A percentile compares a stretch with the other conserved stretches of the same genome.
Evolutionary conservation across 2,329 filamentous ascomycete species (phyloP).

Genomic region (Exutisphaerella laricina): DNA sequence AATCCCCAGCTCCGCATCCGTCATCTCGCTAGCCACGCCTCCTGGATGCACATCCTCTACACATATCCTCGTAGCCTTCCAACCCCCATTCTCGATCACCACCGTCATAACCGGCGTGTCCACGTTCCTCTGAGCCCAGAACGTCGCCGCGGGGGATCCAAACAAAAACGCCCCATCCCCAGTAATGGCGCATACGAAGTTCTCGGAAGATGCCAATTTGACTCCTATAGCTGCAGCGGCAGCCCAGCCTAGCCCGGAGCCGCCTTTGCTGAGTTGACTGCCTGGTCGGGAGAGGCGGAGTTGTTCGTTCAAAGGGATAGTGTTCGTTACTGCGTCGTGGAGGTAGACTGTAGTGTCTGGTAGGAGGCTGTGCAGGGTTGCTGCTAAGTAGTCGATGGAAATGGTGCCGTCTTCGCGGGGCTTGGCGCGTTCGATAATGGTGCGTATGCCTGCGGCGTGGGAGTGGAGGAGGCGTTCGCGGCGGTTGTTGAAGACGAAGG

Average conservation of each 20-base stretch:
- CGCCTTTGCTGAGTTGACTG: conserved; percentile 17
- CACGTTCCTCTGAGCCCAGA: conserved; percentile 11
- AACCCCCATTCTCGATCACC: conserved; percentile 22
- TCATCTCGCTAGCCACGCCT: conserved; percentile 12
- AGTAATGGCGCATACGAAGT: conserved; percentile 11
- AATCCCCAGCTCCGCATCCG: conserved; percentile 13
- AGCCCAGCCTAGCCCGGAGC: conserved; percentile 20
- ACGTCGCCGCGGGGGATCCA: conserved; percentile 10
- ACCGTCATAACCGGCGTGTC: conserved; percentile 17
- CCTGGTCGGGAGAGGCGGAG: conserved; percentile 13
- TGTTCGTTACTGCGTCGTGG: conserved; percentile 20
- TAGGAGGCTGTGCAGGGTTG: conserved; percentile 6
- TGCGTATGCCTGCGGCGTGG: background rate
- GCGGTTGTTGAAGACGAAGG: background rate
- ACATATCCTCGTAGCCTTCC: conserved; percentile 16
- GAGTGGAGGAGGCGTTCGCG: background rate
- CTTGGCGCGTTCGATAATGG: conserved; percentile 1
- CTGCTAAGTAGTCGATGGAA: conserved; percentile 11
- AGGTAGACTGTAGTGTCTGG: conserved; percentile 14
- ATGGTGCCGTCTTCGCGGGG: conserved; percentile 8
- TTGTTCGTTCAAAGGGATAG: conserved; percentile 13
- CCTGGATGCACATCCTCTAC: conserved; percentile 19
- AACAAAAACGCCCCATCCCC: conserved; percentile 17
- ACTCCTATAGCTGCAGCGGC: conserved; percentile 19
- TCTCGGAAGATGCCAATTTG: conserved; percentile 9